A percentile compares a stretch with the other conserved stretches of the same genome.
These are phyloP conservation scores for Leucaena leucocephala DNA, from an alignment of 306 rosid species.

Conservation along the genomic window DNA sequence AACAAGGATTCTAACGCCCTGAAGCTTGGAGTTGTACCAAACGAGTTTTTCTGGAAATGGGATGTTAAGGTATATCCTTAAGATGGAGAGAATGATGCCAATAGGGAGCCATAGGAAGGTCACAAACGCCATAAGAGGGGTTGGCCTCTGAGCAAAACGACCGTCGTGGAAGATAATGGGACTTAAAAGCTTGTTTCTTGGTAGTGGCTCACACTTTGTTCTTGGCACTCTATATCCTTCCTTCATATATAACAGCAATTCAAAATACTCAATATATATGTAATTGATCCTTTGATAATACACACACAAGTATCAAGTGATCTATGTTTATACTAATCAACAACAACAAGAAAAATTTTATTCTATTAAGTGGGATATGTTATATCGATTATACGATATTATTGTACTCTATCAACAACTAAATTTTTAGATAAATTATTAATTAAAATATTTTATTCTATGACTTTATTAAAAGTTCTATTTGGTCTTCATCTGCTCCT, in stretches of 20 bases:
- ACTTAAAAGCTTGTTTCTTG: constrained; percentile 73
- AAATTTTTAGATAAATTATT: too few species aligned
- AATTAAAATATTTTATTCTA: too few species aligned
- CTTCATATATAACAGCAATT: constrained; percentile 39
- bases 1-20: neutral
- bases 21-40: neutral
- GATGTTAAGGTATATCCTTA: neutral
- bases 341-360: too few species aligned
- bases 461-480: too few species aligned
- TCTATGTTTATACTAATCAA: too few species aligned
- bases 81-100: neutral
- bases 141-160: constrained; percentile 83
- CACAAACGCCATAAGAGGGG: constrained; percentile 16
- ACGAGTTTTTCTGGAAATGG: neutral
- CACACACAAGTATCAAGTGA: too few species aligned
- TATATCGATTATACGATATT: too few species aligned
- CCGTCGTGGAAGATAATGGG: constrained; percentile 92
- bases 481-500: too few species aligned
- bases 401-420: too few species aligned
- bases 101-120: neutral
- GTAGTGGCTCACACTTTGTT: constrained; percentile 58
- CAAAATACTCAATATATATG: neutral
- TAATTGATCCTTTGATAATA: neutral
- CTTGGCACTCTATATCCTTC: constrained; percentile 83
- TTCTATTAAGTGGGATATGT: too few species aligned